Evolutionary conservation across 495 filamentous ascomycete genomes (phyloP), one percentile per base, ranked within the genome.

Genomic region (Hypoxylon lenormandii): DNA sequence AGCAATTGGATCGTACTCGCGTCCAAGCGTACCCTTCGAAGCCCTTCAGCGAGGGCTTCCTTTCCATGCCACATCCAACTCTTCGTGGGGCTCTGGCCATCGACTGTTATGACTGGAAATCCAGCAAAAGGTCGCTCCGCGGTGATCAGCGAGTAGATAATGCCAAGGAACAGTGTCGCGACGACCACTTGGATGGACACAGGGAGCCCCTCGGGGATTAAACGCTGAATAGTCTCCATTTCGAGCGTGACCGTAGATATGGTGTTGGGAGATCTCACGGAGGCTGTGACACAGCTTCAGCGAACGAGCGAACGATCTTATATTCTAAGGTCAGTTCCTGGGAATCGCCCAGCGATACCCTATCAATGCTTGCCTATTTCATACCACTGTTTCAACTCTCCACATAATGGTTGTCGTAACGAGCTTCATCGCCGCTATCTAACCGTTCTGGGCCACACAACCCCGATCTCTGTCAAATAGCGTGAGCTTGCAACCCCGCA

Each of bases 181-280:
- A 65, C 43, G 30, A 72, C 40, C 40, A 76, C 59, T 48, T 74
- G 72, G 15, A 72, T 16, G 3, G 74, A 70, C n/a, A 72, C 19
- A 8, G 72, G 74, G 5, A 76, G 38, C 48, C 72, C 72, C 56
- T 65, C 50, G 49, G 74, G 71, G 36, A 74, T 18, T 18, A 74
- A 12, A 26, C 55, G 64, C 11, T 63, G 68, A 48, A 74, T 46
- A 22, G 63, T 59, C 56, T 74, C 72, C 72, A 74, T 76, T 46
- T 13, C 16, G 22, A 52, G 30, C n/a, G 8, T 6, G 40, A 43
- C 36, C n/a, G 38, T 28, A 15, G 23, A 6, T 38, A 52, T 46
- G 33, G 15, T 48, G 55, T 23, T 30, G 15, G 30, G 21, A 42
- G 12, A 26, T 5, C 30, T 33, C 36, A 53, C 30, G 30, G 15